phyloP scores from a whole-genome alignment of 768 basidiomycete species.

The Pulveroboletus sp. region DNA sequence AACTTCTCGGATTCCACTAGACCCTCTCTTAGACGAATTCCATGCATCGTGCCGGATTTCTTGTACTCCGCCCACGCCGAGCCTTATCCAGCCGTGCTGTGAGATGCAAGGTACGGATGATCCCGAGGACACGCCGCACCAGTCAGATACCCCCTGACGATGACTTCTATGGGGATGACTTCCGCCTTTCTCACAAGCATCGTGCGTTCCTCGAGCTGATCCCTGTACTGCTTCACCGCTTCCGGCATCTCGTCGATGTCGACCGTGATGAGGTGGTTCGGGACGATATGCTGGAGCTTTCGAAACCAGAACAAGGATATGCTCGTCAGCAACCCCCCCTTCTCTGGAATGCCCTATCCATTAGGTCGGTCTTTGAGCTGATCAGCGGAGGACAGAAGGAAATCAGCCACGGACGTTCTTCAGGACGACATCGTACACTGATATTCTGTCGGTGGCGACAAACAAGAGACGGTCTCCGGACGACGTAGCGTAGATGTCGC shows the following conservation, averaged over 20 bases:
- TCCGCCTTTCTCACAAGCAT: conserved; percentile 91
- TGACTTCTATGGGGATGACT: conserved; percentile 89
- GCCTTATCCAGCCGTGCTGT: conserved; percentile 44
- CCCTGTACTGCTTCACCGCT: conserved; percentile 67
- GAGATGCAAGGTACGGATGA: conserved; percentile 3
- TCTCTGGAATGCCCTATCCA: conserved; percentile 84
- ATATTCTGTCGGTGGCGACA: conserved; percentile 93
- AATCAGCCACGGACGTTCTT: conserved; percentile 63
- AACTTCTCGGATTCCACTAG: conserved; percentile 83
- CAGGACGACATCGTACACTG: conserved; percentile 94
- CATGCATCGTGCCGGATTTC: conserved; percentile 81
- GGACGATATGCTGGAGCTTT: conserved; percentile 71
- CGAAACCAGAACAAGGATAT: conserved; percentile 96
- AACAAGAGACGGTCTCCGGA: conserved; percentile 76
- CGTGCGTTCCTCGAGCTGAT: conserved; percentile 74
- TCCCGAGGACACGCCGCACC: conserved; percentile 43
- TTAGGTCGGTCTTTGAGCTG: background rate
- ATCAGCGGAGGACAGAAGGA: background rate
- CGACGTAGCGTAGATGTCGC: conserved; percentile 84
- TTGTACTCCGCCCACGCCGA: conserved; percentile 96
- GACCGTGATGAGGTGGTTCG: conserved; percentile 84
- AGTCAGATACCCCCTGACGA: conserved; percentile 95
- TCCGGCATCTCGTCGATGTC: conserved; percentile 78
- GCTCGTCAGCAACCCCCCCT: conserved; percentile 83
- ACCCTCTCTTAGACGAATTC: conserved; percentile 68